phyloP scores from a whole-genome alignment of 441 rosid species.

The Erodium moschatum region DNA sequence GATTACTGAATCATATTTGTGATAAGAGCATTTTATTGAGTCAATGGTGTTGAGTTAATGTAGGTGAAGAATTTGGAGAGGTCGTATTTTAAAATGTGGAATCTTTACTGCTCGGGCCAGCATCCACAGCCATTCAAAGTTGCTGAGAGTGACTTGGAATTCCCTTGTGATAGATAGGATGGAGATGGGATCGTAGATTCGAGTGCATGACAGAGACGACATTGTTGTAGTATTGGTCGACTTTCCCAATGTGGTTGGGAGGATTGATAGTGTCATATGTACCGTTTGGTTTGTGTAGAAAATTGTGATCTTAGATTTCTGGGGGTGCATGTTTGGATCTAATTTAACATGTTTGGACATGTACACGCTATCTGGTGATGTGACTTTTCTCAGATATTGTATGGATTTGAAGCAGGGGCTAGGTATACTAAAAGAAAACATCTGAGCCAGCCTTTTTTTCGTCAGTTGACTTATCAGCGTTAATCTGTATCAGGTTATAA shows the following conservation, averaged over 20 bases:
- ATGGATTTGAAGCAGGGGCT: neutral
- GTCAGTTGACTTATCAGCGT: too few species aligned
- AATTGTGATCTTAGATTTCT: neutral
- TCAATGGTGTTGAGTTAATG: neutral
- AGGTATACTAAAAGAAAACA: neutral
- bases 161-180: slow-evolving; percentile 58
- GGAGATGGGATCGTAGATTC: neutral
- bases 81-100: slow-evolving; percentile 95
- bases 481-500: too few species aligned
- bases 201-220: slow-evolving; percentile 21
- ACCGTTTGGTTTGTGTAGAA: neutral
- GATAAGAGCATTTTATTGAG: neutral
- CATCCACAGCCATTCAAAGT: slow-evolving; percentile 78
- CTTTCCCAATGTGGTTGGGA: neutral
- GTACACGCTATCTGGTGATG: neutral
- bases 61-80: slow-evolving; percentile 91
- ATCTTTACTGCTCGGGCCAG: slow-evolving; percentile 61
- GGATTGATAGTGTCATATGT: neutral
- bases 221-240: neutral
- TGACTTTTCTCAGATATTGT: neutral
- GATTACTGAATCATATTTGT: neutral
- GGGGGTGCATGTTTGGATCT: too few species aligned
- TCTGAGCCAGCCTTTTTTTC: too few species aligned
- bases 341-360: neutral
- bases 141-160: slow-evolving; percentile 60